phyloP scores from a whole-genome alignment of 345 rosid species.

The Iberis pinnata region DNA sequence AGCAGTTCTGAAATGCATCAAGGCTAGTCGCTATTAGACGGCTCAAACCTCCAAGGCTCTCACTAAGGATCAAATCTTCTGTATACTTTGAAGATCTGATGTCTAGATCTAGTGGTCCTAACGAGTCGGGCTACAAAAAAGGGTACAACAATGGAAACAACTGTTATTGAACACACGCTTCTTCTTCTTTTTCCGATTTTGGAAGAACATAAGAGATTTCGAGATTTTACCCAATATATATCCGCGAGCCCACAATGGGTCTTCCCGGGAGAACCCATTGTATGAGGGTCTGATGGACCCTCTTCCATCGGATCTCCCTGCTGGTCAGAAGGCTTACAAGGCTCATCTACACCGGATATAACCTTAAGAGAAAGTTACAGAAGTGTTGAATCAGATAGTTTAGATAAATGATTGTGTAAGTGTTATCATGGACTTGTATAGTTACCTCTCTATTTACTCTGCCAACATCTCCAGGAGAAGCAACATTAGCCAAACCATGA shows the following conservation, averaged over 20 bases:
- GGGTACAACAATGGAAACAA: background rate
- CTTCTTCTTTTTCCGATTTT: background rate
- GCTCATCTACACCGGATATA: conserved; percentile 28
- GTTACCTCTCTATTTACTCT: conserved; percentile 43
- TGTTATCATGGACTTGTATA: conserved; percentile 1
- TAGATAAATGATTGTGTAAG: conserved; percentile 4
- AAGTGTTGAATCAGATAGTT: conserved; percentile 10
- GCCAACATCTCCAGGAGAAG: conserved; percentile 29
- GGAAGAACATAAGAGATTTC: background rate
- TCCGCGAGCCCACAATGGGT: conserved; percentile 56
- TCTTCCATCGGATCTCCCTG: conserved; percentile 42
- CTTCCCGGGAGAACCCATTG: conserved; percentile 38
- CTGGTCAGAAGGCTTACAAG: conserved; percentile 30
- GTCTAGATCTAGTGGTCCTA: conserved; percentile 78
- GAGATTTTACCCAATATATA: conserved; percentile 66
- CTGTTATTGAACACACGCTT: background rate
- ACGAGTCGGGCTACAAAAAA: conserved; percentile 72
- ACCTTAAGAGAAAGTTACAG: conserved; percentile 35
- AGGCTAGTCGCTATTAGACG: conserved; percentile 88
- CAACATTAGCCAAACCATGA: conserved; percentile 26
- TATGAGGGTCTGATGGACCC: conserved; percentile 33
- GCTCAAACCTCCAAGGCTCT: conserved; percentile 80
- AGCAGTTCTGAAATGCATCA: conserved; percentile 87
- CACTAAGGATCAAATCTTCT: conserved; percentile 60
- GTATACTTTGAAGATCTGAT: conserved; percentile 58